Base-by-base conservation (phyloP, 352 stramenopile species). In the Phytophthora rubi region DNA sequence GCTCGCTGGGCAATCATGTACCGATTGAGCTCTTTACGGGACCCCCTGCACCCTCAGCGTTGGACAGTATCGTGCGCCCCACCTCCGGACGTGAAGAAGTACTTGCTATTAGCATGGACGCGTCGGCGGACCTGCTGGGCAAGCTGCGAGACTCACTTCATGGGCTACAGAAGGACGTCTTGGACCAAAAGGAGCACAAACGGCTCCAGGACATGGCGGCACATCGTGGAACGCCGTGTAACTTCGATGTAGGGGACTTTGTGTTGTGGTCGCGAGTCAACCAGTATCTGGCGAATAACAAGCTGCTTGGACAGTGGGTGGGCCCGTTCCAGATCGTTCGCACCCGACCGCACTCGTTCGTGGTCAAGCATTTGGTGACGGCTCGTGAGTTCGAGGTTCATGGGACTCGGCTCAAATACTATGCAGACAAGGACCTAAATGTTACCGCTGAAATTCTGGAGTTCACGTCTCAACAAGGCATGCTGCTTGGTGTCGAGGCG, bases 211-310 rank as follows among this genome's bases (percentile, higher is more conserved):
- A 69, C 28, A 70, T 62, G 52, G 39, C 18, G 4, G 49, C 62
- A 0, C 59, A 67, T 52, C 56, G 44, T 12, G 42, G 42, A n/a
- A 39, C 2, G 42, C 42, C 12, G 1, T 35, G 6, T 10, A 45
- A 61, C 7, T 68, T 67, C 1, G 60, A 67, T 8, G 37, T 60
- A 0, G 51, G 39, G 2, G 60, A 67, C 12, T 67, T 56, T 45
- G 51, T 68, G 10, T 21, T 68, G 10, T 62, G 61, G 52, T 51
- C 61, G 10, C 15, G 60, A 9, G 37, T 67, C 18, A 28, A 67
- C 16, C 51, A 67, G 9, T 21, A 23, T 0, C 33, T 65, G 7
- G 32, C 49, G 3, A 18, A 21, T 4, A 18, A 44, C 28, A 67
- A 66, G 49, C 6, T 67, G 1, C 37, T 67, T n/a, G 60, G 37